A percentile compares a stretch with the other conserved stretches of the same genome.
Evolutionary conservation across 768 basidiomycete genomes (phyloP).

Genomic region (Trametes elegans): DNA sequence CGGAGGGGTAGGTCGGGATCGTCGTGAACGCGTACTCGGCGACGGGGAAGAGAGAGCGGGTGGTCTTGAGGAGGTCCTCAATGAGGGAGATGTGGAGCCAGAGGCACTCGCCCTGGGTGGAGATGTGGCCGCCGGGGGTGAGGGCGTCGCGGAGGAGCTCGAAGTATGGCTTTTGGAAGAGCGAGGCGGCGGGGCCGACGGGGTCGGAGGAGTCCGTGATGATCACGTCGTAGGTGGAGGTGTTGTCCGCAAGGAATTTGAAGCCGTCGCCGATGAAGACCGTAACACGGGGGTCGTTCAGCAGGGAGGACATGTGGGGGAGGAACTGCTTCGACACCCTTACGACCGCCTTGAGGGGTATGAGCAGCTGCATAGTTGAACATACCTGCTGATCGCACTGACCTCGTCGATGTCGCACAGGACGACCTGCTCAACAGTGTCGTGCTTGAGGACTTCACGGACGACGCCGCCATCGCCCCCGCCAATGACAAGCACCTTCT

Average conservation of each 20-base stretch:
- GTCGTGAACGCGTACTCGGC: conserved; percentile 93
- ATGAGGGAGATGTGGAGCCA: conserved; percentile 95
- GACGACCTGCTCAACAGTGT: conserved; percentile 85
- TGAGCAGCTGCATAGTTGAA: neutral
- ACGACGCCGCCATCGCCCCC: conserved; percentile 99
- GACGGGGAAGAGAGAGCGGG: conserved; percentile 71
- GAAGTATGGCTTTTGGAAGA: conserved; percentile 98
- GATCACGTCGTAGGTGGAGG: conserved; percentile 91
- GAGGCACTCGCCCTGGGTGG: conserved; percentile 92
- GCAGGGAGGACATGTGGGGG: conserved; percentile 88
- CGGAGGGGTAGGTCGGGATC: conserved; percentile 97
- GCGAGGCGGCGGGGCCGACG: conserved; percentile 89
- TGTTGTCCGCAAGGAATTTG: conserved; percentile 90
- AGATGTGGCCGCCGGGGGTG: conserved; percentile 86
- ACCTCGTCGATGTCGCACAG: conserved; percentile 98
- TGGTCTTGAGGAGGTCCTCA: conserved; percentile 65
- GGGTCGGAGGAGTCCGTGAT: conserved; percentile 99
- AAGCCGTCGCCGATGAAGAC: conserved; percentile 94
- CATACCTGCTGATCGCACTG: conserved; percentile 4
- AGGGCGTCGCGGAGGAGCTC: conserved; percentile 89
- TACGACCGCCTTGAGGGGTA: conserved; percentile 69
- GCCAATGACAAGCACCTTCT: conserved; percentile 94
- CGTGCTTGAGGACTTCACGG: conserved; percentile 94
- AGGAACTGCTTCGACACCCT: conserved; percentile 92
- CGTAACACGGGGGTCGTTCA: conserved; percentile 75